Conservation (phyloP, 345 rosid species). For the Nephelium lappaceum region DNA sequence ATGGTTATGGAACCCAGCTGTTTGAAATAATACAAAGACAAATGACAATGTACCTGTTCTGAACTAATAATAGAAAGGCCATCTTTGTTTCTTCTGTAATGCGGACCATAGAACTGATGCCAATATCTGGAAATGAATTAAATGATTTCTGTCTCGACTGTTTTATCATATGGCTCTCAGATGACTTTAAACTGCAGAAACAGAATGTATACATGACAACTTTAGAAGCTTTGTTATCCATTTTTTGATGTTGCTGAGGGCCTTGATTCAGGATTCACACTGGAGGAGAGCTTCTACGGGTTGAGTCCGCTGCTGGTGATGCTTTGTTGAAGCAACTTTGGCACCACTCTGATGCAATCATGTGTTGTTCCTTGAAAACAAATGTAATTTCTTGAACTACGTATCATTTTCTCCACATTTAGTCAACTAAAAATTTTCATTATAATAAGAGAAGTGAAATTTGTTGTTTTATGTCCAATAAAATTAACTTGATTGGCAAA, state of each 20-base stretch:
- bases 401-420: neutral
- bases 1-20: neutral
- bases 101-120: neutral
- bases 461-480: neutral
- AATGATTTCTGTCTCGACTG: neutral
- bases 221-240: neutral
- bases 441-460: neutral
- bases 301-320: constrained; percentile 60
- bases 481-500: neutral
- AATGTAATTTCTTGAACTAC: constrained; percentile 40
- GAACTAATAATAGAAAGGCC: neutral
- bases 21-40: neutral
- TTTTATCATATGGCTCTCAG: too few relatives aligned
- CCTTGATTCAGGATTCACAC: constrained; percentile 58
- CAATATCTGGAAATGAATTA: neutral
- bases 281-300: constrained; percentile 63
- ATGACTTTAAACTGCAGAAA: neutral
- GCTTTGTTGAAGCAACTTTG: constrained; percentile 82
- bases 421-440: neutral
- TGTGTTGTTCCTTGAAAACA: constrained; percentile 93
- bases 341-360: constrained; percentile 81
- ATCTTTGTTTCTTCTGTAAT: neutral
- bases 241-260: neutral
- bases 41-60: neutral
- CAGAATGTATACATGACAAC: neutral